Evolutionary conservation across 2,329 filamentous ascomycete species (phyloP).

Genomic region (Mycosphaerella arachidis): DNA sequence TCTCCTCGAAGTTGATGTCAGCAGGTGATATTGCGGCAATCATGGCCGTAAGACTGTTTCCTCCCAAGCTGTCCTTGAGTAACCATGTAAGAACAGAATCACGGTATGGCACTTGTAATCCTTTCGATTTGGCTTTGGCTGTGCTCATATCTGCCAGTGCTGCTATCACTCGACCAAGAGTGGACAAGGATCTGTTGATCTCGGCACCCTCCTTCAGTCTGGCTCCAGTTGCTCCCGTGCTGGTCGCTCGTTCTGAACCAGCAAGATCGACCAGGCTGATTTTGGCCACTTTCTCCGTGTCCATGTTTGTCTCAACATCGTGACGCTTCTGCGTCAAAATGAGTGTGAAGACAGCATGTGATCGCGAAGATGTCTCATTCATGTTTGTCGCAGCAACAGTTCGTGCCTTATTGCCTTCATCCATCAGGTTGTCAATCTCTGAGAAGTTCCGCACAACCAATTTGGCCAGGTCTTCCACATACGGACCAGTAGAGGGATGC

Average conservation of each 20-base stretch:
- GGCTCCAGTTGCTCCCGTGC: slow-evolving; percentile 91
- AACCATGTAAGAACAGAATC: slow-evolving; percentile 96
- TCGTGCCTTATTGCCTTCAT: slow-evolving; percentile 97
- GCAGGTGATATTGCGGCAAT: slow-evolving; percentile 97
- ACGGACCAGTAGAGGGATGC: slow-evolving; percentile 94
- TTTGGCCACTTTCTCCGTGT: slow-evolving; percentile 83
- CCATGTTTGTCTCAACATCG: slow-evolving; percentile 91
- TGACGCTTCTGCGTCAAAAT: slow-evolving; percentile 91
- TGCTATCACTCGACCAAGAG: slow-evolving; percentile 93
- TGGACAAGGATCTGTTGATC: slow-evolving; percentile 95
- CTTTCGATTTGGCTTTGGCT: slow-evolving; percentile 76
- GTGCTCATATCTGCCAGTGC: slow-evolving; percentile 86
- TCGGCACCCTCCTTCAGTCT: slow-evolving; percentile 95
- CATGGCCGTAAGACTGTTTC: slow-evolving; percentile 99
- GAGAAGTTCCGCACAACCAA: slow-evolving; percentile 86
- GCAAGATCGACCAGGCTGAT: slow-evolving; percentile 97
- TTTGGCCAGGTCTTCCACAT: slow-evolving; percentile 96
- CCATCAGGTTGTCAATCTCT: slow-evolving; percentile 97
- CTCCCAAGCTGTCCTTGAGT: slow-evolving; percentile 91
- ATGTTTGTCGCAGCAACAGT: slow-evolving; percentile 98
- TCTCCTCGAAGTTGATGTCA: slow-evolving; percentile 99
- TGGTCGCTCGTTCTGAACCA: slow-evolving; percentile 94
- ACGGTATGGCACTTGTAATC: slow-evolving; percentile 84
- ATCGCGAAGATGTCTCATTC: slow-evolving; percentile 98
- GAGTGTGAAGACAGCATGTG: slow-evolving; percentile 95